Base-by-base conservation (phyloP, 495 filamentous ascomycete genomes). In the Neurospora sp. region DNA sequence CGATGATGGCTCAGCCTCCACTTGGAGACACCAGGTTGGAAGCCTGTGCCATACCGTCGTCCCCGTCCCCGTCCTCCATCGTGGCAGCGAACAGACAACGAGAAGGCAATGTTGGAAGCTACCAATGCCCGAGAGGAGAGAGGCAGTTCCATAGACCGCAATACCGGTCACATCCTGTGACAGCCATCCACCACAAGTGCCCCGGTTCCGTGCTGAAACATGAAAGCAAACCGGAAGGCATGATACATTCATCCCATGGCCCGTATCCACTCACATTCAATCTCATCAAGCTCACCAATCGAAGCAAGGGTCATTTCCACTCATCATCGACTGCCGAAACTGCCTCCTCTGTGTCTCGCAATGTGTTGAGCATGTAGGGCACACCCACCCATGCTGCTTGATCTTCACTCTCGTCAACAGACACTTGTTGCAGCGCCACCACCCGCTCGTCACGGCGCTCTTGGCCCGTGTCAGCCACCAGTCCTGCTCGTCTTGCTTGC, bases 381-480 rank as follows among this genome's bases (percentile, higher is more conserved):
- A 88, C 4, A 78, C 73, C 74, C 78, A 88, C 11, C 81, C 83
- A 21, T 81, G 40, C 59, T 69, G 74, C 10, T 71, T 76, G 48
- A 82, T 75, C 17, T 73, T 24, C 21, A 86, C 82, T 28, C 82
- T 81, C 34, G 45, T 43, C 28, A 71, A 39, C 10, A 88, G 77
- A 75, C 85, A 87, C 28, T 77, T 79, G 24, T 79, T 77, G 73
- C 86, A 88, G 9, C 86, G 79, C 85, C 85, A 88, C 82, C 85
- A 84, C 7, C 78, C 77, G 19, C n/a, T n/a, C 11, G 71, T 39
- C 66, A 87, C 74, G 6, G 76, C 77, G 36, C 31, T 10, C 1
- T 40, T 19, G 17, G 74, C 43, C 71, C 77, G 72, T 8, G 37
- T 31, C 34, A 19, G 28, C 79, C 79, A 80, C 73, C 75, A 80